Conservation (phyloP, 2,329 filamentous ascomycete genomes). For the Colletotrichum cordylinicola region DNA sequence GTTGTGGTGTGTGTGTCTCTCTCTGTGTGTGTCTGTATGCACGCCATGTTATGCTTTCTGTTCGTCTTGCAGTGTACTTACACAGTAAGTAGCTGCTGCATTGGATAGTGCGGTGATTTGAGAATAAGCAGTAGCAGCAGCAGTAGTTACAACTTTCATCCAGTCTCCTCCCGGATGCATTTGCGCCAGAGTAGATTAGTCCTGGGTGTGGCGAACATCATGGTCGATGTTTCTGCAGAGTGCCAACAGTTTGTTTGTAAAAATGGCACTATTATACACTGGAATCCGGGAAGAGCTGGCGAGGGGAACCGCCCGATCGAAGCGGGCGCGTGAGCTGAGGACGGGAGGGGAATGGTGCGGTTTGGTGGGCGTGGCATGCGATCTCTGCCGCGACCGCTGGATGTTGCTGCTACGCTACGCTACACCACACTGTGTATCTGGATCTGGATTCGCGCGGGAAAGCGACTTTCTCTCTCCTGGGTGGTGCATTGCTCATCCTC, state of each 20-base stretch:
- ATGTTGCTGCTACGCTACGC: neutral
- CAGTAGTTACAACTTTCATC: neutral
- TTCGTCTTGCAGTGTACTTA: neutral
- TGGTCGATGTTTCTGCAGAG: neutral
- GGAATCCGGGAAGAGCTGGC: neutral
- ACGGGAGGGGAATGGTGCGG: slow-evolving; percentile 15
- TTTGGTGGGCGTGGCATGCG: neutral
- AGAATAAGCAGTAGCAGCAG: neutral
- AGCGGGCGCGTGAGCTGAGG: slow-evolving; percentile 16
- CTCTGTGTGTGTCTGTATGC: neutral
- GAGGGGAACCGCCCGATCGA: slow-evolving; percentile 3
- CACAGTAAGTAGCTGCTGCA: neutral
- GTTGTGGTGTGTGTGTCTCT: neutral
- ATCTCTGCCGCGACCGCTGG: slow-evolving; percentile 3
- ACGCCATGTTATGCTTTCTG: neutral
- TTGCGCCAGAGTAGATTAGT: neutral
- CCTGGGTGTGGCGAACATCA: neutral
- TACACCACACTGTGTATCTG: neutral
- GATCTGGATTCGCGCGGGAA: slow-evolving; percentile 1
- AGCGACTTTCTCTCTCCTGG: neutral
- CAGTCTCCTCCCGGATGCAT: neutral
- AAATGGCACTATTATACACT: neutral
- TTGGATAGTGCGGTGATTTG: neutral
- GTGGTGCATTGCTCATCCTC: neutral
- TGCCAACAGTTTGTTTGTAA: neutral